These are phyloP conservation scores for Aspergillus neoniger DNA, from an alignment of 2,329 filamentous ascomycete species.

Conservation along the genomic window DNA sequence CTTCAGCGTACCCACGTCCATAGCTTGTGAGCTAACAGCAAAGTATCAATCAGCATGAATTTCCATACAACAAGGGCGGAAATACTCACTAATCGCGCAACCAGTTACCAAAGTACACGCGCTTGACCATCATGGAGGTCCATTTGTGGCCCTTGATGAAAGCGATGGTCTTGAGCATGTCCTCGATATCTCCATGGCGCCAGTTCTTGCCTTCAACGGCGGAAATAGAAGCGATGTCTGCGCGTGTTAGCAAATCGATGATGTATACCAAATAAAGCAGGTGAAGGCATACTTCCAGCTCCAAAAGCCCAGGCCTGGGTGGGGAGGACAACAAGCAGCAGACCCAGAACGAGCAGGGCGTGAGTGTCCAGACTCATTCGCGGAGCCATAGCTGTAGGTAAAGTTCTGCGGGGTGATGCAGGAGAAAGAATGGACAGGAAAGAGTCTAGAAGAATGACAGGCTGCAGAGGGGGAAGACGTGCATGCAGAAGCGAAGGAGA, in stretches of 20 bases:
- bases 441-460: constrained; percentile 1
- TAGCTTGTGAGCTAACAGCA: constrained; percentile 63
- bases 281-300: constrained; percentile 43
- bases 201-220: constrained; percentile 54
- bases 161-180: constrained; percentile 74
- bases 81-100: constrained; percentile 67
- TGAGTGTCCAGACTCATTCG: constrained; percentile 29
- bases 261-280: not conserved
- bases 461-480: not conserved
- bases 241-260: constrained; percentile 8
- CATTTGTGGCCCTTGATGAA: constrained; percentile 83
- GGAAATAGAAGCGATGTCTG: constrained; percentile 53
- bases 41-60: not conserved
- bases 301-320: constrained; percentile 47
- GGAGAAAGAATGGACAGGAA: not conserved
- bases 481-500: constrained; percentile 5
- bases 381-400: constrained; percentile 18
- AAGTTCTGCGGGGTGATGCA: constrained; percentile 18
- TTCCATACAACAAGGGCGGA: not conserved
- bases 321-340: constrained; percentile 42
- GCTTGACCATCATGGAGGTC: constrained; percentile 75
- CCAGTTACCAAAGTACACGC: constrained; percentile 86
- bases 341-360: constrained; percentile 37
- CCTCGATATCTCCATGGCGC: constrained; percentile 70
- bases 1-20: constrained; percentile 79